Evolutionary conservation across 23 red algal genomes (phyloP).

Genomic region (Chondrus crispus): DNA sequence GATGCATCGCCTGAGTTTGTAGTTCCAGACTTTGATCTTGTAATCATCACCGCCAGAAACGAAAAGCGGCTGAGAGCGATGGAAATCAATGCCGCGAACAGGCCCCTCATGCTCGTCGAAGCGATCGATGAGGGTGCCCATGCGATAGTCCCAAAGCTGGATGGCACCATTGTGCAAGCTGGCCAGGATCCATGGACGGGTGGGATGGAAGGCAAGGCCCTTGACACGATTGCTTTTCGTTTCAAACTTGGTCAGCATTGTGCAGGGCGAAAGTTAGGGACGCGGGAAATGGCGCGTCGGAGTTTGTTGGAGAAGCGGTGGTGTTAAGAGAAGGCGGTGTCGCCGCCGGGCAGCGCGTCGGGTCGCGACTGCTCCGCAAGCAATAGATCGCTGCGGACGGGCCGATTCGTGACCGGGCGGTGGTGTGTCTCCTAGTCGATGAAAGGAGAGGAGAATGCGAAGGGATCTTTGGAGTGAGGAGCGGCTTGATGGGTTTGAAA

Average conservation of each 20-base stretch:
- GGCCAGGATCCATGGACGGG: conserved; percentile 96
- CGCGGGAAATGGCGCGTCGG: neutral
- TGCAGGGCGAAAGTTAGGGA: neutral
- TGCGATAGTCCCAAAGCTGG: conserved; percentile 95
- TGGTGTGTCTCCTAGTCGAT: no score
- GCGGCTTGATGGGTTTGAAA: no score
- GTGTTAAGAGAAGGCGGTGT: no score
- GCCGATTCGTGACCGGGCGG: no score
- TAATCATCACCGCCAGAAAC: conserved; percentile 99
- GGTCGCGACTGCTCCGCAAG: no score
- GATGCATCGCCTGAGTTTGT: conserved; percentile 94
- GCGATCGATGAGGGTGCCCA: conserved; percentile 96
- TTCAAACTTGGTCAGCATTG: conserved; percentile 97
- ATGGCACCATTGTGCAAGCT: conserved; percentile 93
- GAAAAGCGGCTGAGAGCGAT: conserved; percentile 93
- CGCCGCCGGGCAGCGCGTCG: no score
- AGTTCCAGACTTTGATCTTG: conserved; percentile 99
- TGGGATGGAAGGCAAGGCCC: conserved; percentile 96
- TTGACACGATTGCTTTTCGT: conserved; percentile 97
- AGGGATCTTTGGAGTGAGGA: no score
- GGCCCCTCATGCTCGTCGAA: conserved; percentile 98
- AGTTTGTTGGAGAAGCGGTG: neutral
- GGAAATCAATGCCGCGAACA: conserved; percentile 94
- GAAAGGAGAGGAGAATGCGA: no score
- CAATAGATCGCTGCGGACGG: no score